Evolutionary conservation across 805 yeast genomes (phyloP).

Genomic region (Ogataea henricii): DNA sequence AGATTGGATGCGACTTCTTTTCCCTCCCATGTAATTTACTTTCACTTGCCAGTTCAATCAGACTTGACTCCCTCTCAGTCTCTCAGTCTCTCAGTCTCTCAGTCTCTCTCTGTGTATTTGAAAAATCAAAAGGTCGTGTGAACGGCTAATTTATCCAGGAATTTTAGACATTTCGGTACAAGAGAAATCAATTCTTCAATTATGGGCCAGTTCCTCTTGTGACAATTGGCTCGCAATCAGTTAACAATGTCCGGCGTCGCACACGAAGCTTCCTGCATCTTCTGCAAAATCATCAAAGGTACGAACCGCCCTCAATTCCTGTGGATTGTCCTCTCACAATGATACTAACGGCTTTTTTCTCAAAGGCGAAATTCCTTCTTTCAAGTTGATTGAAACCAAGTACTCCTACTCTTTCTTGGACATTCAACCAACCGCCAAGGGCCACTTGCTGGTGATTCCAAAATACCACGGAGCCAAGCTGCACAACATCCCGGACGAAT

Average conservation of each 20-base stretch:
- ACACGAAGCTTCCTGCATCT: conserved; percentile 70
- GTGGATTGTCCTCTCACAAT: neutral
- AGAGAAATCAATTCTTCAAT: neutral
- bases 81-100: too few species aligned
- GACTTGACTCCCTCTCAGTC: too few species aligned
- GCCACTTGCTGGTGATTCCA: conserved; percentile 89
- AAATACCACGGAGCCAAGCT: conserved; percentile 91
- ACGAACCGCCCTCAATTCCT: conserved; percentile 33
- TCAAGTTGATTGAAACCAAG: conserved; percentile 86
- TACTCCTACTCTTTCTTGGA: conserved; percentile 83
- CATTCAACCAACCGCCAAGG: conserved; percentile 88
- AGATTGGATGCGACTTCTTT: too few species aligned
- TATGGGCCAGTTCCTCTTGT: too few species aligned
- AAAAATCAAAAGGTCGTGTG: conserved; percentile 2
- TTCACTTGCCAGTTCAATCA: too few species aligned
- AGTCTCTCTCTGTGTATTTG: neutral
- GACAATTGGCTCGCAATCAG: neutral
- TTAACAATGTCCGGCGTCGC: conserved; percentile 33
- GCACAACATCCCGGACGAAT: conserved; percentile 91
- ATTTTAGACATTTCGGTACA: too few species aligned
- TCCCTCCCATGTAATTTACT: too few species aligned
- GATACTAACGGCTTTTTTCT: conserved; percentile 9
- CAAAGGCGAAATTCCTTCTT: conserved; percentile 95
- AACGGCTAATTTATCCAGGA: neutral
- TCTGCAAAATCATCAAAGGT: conserved; percentile 92